These are phyloP conservation scores for Aurinia saxatilis DNA, from an alignment of 345 rosid genomes.

Conservation along the genomic window DNA sequence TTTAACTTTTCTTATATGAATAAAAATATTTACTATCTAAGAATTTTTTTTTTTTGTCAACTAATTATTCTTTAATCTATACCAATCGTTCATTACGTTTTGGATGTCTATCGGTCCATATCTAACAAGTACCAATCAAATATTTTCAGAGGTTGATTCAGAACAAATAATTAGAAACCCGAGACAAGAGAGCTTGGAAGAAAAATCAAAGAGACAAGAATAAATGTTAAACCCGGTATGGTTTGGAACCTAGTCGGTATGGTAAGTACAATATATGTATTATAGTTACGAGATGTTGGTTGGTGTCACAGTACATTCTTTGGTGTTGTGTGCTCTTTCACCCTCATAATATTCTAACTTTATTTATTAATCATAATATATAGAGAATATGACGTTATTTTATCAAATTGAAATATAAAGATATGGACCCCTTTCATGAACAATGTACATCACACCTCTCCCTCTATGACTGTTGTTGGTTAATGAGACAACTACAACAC, in stretches of 20 bases:
- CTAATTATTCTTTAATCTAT: no score
- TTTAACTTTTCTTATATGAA: no score
- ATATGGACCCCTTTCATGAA: slow-evolving; percentile 27
- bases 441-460: slow-evolving; percentile 26
- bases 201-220: not conserved
- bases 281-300: slow-evolving; percentile 28
- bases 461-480: slow-evolving; percentile 29
- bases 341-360: slow-evolving; percentile 32
- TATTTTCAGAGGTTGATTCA: not conserved
- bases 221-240: slow-evolving; percentile 15
- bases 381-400: slow-evolving; percentile 6
- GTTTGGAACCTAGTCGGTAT: slow-evolving; percentile 26
- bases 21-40: no score
- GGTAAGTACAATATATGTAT: slow-evolving; percentile 28
- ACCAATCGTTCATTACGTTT: not conserved
- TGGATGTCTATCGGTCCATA: not conserved
- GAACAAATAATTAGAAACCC: not conserved
- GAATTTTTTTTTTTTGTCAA: no score
- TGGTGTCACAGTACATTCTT: slow-evolving; percentile 35
- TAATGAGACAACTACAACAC: slow-evolving; percentile 39
- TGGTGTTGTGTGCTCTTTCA: slow-evolving; percentile 33
- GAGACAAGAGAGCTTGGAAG: not conserved
- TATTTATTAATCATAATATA: slow-evolving; percentile 22
- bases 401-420: slow-evolving; percentile 5
- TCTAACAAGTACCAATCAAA: not conserved